Conservation (phyloP, 163 green algal genomes). For the Volvox carteri region DNA sequence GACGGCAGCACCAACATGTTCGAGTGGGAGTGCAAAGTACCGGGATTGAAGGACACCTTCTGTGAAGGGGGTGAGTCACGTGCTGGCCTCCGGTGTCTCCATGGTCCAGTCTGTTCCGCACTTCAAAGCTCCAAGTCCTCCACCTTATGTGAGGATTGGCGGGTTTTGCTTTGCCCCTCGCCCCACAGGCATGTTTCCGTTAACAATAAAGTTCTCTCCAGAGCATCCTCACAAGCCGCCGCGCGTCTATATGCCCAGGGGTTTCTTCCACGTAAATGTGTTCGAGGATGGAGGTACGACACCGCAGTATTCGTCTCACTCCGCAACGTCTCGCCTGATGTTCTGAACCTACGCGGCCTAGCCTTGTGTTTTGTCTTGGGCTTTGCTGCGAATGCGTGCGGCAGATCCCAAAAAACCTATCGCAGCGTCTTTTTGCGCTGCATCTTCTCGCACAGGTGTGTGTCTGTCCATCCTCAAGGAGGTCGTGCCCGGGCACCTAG, state of each 20-base stretch:
- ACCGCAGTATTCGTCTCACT: neutral
- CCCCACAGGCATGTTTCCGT: slow-evolving; percentile 32
- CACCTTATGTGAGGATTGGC: too few relatives aligned
- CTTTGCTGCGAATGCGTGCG: too few relatives aligned
- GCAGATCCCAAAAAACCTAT: too few relatives aligned
- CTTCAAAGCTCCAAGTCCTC: too few relatives aligned
- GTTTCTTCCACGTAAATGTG: slow-evolving; percentile 51
- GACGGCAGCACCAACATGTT: slow-evolving; percentile 37
- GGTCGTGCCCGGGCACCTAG: slow-evolving; percentile 26
- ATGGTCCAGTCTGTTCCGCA: too few relatives aligned
- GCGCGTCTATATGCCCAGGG: slow-evolving; percentile 32
- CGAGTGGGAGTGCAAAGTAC: slow-evolving; percentile 38
- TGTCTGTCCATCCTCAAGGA: slow-evolving; percentile 52
- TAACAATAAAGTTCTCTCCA: slow-evolving; percentile 13
- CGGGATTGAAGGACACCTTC: slow-evolving; percentile 15
- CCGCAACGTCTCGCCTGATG: too few relatives aligned
- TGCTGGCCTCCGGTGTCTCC: too few relatives aligned
- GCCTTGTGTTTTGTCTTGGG: neutral
- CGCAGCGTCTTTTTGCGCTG: neutral
- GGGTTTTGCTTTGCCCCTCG: too few relatives aligned
- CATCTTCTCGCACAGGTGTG: neutral
- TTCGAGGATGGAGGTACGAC: slow-evolving; percentile 17
- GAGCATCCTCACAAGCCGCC: slow-evolving; percentile 52
- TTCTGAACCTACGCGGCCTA: neutral
- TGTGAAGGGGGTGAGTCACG: slow-evolving; percentile 29